Base-by-base conservation (phyloP, 495 filamentous ascomycete species). In the Aspergillus sclerotiicarbonarius region DNA sequence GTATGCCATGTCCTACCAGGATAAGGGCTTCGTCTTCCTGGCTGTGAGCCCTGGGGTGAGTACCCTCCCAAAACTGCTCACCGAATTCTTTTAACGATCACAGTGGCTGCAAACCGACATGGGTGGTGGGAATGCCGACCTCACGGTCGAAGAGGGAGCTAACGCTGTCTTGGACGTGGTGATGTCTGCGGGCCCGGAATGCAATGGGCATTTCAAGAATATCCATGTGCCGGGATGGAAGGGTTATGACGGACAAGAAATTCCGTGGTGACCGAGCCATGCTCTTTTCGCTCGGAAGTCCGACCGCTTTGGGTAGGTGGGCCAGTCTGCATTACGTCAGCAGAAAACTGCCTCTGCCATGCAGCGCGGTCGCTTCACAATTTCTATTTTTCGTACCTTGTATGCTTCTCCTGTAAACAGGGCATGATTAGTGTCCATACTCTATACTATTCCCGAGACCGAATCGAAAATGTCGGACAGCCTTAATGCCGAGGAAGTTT, bases 81-180 rank as follows among this genome's bases (percentile, higher is more conserved):
- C 32, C 57, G 44, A 57, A 21, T n/a, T 5, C 16, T 43, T 20
- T 8, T 9, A 45, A 45, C n/a, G 33, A 8, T 9, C 2, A 45
- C 8, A 77, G 72, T 80, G 77, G 76, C 49, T 78, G 2, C 67
- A 71, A 54, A 80, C 69, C 8, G 76, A 80, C 53, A 71, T 77
- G 53, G 76, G 75, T 20, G 67, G 71, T 15, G 37, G 57, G 9
- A 47, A 69, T 49, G 78, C 76, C 10, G 73, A 80, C 63, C 64
- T 80, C 43, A 62, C 64, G 1, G 54, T 69, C 7, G 67, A 68
- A 10, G 56, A 66, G n/a, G 76, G 76, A 4, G 76, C 67, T 7
- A 67, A 63, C 32, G 74, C 71, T 5, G 65, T 71, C 10, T 25
- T 70, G 35, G 62, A 74, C 18, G 67, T 74, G 30, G 63, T 79